Evolutionary conservation across 192 early-diverging fungal genomes (phyloP), one percentile per base, ranked within the genome.

Genomic region (Chytriomyces sp.): DNA sequence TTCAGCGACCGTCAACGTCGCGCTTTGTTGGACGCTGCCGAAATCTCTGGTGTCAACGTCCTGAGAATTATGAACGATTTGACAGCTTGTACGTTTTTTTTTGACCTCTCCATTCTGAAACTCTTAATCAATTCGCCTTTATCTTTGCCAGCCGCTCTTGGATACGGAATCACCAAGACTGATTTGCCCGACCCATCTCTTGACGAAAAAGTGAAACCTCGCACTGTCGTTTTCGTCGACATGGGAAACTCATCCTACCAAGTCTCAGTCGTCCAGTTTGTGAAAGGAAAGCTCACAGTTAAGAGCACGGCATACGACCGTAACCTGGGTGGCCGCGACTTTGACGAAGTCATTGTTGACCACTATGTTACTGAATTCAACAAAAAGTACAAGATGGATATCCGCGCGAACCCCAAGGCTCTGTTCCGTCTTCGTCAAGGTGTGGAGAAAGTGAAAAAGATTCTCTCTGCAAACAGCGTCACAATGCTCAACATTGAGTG

Each of bases 111-210:
- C 2, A n/a, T 20, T 18, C 53, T 57, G 53, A 57, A 0, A 18
- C 53, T 3, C 0, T 57, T 57, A 1, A 35, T 2, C 28, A 35
- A 35, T 1, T 2, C 28, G 28, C 2, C 1, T 35, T 35, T 1
- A 35, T 2, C 28, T 35, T 35, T 3, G 3, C 20, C 49, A 84
- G 86, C 92, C 62, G 96, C 97, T 44, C 91, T 99, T 72, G 97
- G 93, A 63, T 99, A 99, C 82, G 97, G 97, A 83, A 97, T 99
- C 84, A 99, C 97, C 82, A 97, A 96, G 89, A 89, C 88, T 47
- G 97, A 99, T 83, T 89, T 99, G 69, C 97, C 97, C 73, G 96
- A 98, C 87, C 79, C 82, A 45, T 69, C 77, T 20, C 60, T 49
- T n/a, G 81, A 85, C 53, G 61, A 77, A 26, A 95, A 96, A 68